Percentiles rank a stretch among this genome's conserved stretches.
Conservation (phyloP, 1,284 basidiomycete genomes). For the Tylopilus sp. region DNA sequence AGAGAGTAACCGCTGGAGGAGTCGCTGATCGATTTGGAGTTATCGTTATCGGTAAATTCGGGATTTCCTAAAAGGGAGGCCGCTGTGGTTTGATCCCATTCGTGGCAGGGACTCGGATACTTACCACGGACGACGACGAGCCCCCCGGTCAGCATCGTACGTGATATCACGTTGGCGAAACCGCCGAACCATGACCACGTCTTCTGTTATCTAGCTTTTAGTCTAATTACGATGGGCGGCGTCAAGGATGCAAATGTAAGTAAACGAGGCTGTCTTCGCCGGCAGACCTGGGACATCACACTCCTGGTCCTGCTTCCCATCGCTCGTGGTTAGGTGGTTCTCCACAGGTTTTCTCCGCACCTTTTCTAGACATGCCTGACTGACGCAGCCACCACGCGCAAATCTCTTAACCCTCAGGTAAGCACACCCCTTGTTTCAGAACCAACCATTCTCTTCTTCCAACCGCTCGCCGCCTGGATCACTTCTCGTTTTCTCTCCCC, state of each 20-base stretch:
- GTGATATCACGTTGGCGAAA: constrained; percentile 3
- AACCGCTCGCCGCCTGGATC: constrained; percentile 1
- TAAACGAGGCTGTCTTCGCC: constrained; percentile 6
- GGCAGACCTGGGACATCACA: background rate
- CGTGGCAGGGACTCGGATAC: background rate
- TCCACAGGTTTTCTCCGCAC: constrained; percentile 11
- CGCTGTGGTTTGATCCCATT: background rate
- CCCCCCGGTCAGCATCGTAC: constrained; percentile 2
- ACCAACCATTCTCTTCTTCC: constrained; percentile 10
- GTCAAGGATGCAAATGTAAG: constrained; percentile 31
- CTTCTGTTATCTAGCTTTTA: constrained; percentile 8
- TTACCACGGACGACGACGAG: constrained; percentile 6
- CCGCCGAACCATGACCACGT: background rate
- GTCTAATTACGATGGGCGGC: constrained; percentile 20
- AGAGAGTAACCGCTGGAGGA: background rate
- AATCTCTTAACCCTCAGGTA: constrained; percentile 30
- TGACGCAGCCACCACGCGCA: constrained; percentile 31
- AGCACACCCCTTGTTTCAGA: constrained; percentile 20
- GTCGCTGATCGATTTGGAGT: background rate
- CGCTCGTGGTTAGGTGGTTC: constrained; percentile 6
- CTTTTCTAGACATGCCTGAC: constrained; percentile 27
- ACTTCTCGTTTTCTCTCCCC: constrained; percentile 10
- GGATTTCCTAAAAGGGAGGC: constrained; percentile 12
- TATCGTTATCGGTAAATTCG: background rate
- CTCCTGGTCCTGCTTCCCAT: constrained; percentile 5